Conservation (phyloP, 2,329 filamentous ascomycete species). For the Hypoxylon sp. region DNA sequence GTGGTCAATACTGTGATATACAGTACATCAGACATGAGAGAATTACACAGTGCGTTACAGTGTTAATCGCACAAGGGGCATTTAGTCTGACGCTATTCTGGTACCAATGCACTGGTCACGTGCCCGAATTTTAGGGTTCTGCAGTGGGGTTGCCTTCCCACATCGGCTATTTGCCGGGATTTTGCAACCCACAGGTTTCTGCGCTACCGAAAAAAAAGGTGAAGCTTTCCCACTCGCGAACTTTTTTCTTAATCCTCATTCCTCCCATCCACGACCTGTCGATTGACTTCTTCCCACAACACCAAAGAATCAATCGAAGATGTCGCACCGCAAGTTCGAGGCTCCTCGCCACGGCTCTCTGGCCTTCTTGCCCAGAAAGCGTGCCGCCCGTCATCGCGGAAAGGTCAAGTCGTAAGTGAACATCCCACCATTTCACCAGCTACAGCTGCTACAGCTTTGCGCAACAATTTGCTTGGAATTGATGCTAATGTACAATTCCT, state of each 20-base stretch:
- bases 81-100: too few relatives aligned
- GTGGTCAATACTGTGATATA: too few relatives aligned
- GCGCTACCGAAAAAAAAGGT: slow-evolving; percentile 44
- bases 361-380: slow-evolving; percentile 90
- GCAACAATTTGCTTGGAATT: slow-evolving; percentile 41
- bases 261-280: slow-evolving; percentile 50
- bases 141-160: slow-evolving; percentile 8
- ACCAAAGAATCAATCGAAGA: slow-evolving; percentile 56
- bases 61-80: too few relatives aligned
- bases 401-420: slow-evolving; percentile 95
- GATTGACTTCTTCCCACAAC: slow-evolving; percentile 55
- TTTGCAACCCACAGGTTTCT: slow-evolving; percentile 44
- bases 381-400: slow-evolving; percentile 92
- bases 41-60: too few relatives aligned
- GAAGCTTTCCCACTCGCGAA: slow-evolving; percentile 46
- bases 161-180: slow-evolving; percentile 51
- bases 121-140: slow-evolving; percentile 46
- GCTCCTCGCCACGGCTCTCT: slow-evolving; percentile 96
- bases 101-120: slow-evolving; percentile 11
- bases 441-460: not conserved
- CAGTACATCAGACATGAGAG: too few relatives aligned
- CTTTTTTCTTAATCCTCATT: slow-evolving; percentile 48
- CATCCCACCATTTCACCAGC: slow-evolving; percentile 4
- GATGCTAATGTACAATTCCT: slow-evolving; percentile 44
- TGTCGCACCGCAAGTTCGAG: slow-evolving; percentile 75